A percentile compares a stretch with the other conserved stretches of the same genome.
Evolutionary conservation across 2,329 filamentous ascomycete genomes (phyloP).

Genomic region (Corinectria fuckeliana): DNA sequence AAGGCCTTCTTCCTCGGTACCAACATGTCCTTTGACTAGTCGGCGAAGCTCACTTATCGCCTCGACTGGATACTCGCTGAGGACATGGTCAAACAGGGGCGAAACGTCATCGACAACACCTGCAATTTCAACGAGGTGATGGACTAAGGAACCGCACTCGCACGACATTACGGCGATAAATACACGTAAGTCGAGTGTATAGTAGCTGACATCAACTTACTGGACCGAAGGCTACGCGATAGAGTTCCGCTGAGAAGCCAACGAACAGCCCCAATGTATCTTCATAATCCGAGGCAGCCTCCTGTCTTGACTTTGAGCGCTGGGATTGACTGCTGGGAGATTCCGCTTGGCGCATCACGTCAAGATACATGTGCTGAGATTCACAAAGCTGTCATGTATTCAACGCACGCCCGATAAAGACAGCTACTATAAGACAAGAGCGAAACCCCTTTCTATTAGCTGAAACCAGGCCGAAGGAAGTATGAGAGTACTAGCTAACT

Average conservation of each 20-base stretch:
- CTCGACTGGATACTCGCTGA: conserved; percentile 46
- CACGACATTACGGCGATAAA: conserved; percentile 21
- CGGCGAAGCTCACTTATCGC: conserved; percentile 41
- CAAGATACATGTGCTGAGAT: too few relatives aligned
- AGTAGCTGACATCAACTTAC: conserved; percentile 38
- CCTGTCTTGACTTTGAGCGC: too few relatives aligned
- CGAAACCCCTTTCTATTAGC: too few relatives aligned
- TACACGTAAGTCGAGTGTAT: conserved; percentile 45
- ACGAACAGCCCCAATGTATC: conserved; percentile 39
- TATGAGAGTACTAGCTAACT: too few relatives aligned
- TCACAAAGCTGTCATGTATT: too few relatives aligned
- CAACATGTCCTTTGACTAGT: conserved; percentile 38
- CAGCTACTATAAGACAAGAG: too few relatives aligned
- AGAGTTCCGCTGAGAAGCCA: conserved; percentile 41
- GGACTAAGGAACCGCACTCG: conserved; percentile 39
- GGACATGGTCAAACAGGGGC: conserved; percentile 43
- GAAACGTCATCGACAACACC: conserved; percentile 45
- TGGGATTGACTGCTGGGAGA: too few relatives aligned
- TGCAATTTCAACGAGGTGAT: conserved; percentile 45
- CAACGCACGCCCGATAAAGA: too few relatives aligned
- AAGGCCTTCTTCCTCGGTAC: conserved; percentile 42
- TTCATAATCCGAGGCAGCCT: too few relatives aligned
- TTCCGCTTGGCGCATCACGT: too few relatives aligned
- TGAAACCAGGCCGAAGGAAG: too few relatives aligned
- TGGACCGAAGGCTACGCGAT: conserved; percentile 38